Percentiles rank a stretch among this genome's conserved stretches.
These are phyloP conservation scores for Colletotrichum cuscutae DNA, from an alignment of 2,329 filamentous ascomycete species.

Conservation along the genomic window DNA sequence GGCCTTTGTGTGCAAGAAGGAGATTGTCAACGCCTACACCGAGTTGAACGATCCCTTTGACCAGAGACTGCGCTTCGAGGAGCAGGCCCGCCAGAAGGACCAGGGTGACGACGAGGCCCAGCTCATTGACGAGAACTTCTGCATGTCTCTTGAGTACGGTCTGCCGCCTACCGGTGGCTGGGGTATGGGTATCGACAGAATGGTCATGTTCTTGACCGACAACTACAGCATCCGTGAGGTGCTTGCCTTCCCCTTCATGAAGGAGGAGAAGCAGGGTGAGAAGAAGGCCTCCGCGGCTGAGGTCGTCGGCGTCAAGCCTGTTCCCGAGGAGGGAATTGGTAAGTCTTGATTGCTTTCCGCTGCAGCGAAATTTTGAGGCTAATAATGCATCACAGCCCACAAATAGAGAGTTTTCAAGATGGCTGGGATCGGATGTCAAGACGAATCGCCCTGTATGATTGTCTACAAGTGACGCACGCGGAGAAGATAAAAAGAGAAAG, in stretches of 20 bases:
- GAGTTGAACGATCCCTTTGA: slow-evolving; percentile 96
- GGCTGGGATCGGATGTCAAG: slow-evolving; percentile 18
- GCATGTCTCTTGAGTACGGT: slow-evolving; percentile 79
- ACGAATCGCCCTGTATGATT: slow-evolving; percentile 17
- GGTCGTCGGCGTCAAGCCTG: slow-evolving; percentile 68
- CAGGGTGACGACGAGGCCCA: slow-evolving; percentile 98
- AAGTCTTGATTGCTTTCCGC: neutral
- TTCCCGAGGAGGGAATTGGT: slow-evolving; percentile 68
- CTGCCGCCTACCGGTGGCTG: slow-evolving; percentile 95
- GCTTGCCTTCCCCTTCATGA: slow-evolving; percentile 97
- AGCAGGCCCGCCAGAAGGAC: slow-evolving; percentile 91
- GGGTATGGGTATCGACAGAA: slow-evolving; percentile 94
- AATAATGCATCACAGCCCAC: slow-evolving; percentile 26
- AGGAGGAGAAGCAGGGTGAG: slow-evolving; percentile 72
- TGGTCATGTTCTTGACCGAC: slow-evolving; percentile 96
- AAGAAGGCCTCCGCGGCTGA: slow-evolving; percentile 70
- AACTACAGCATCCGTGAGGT: slow-evolving; percentile 95
- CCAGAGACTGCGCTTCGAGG: slow-evolving; percentile 81
- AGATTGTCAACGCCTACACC: slow-evolving; percentile 96
- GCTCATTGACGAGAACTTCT: slow-evolving; percentile 95
- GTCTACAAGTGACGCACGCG: slow-evolving; percentile 8
- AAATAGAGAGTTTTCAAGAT: slow-evolving; percentile 26
- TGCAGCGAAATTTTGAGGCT: neutral
- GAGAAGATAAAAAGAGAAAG: neutral
- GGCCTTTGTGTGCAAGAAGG: slow-evolving; percentile 95